Evolutionary conservation across 495 filamentous ascomycete genomes (phyloP), one percentile per base, ranked within the genome.

Genomic region (Cercophora sp.): DNA sequence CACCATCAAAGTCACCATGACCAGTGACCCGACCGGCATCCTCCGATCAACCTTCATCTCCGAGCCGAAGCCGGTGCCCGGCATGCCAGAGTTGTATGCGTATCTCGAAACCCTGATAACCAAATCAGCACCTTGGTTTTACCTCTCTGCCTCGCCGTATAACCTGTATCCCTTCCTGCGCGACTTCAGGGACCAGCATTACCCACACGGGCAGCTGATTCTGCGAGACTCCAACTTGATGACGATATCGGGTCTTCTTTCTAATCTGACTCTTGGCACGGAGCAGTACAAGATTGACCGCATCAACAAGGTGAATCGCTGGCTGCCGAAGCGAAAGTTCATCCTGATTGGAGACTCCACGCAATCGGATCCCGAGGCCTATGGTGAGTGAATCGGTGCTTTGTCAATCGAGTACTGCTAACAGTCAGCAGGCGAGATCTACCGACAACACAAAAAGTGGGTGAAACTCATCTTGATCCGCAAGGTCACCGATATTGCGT

Each of bases 131-230:
- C 78, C 88, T 1, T 96, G 85, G 80, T 96, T 93, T 70, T 97
- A 97, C 70, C 81, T 97, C 43, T 94, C 89, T 4, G 92, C 92
- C 1, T 95, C 89, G 2, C 92, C 92, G 1, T 96, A 96, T 74
- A 96, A 95, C 56, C 80, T 97, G 3, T 96, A 96, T 66, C 83
- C 87, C 2, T 94, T 95, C 71, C 80, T 96, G n/a, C 81, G 76
- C 52, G 59, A 72, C 0, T 89, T 97, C 74, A 70, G 88, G 0
- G 70, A 84, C 48, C 58, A 73, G 13, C 65, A 89, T 66, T 97
- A 85, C 65, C 85, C 80, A 0, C 81, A 78, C 1, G 92, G 92
- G 18, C 89, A 89, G 23, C 70, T 95, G 48, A 79, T 96, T 15
- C 79, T 97, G 15, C 85, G 92, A 27, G 89, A 96, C 53, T 82